Base-by-base conservation (phyloP, 768 basidiomycete genomes). In the Butyriboletus loyo region DNA sequence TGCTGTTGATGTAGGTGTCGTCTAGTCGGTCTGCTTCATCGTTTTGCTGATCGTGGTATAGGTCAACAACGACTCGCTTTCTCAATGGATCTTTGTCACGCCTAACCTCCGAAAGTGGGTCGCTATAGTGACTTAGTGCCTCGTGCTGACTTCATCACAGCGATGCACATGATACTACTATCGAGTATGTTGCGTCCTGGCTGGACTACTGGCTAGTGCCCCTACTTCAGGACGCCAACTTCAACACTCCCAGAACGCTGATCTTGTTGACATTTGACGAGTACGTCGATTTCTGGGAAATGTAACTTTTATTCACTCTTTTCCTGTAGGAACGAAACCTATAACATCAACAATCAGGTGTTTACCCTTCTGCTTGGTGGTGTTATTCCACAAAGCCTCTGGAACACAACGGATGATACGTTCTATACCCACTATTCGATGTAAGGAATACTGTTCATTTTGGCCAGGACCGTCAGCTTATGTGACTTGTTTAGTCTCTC, bases 241-340 rank as follows among this genome's bases (percentile, higher is more conserved):
- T 87, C 70, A 85, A 86, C 64, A 74, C 69, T 50, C 65, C 74
- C 43, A 67, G 63, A 21, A 85, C 85, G 1, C 69, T 87, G 46
- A 79, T 86, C 59, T 58, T 84, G 9, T 59, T 86, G 47, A 85
- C 82, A 0, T 86, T 86, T 49, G 85, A 87, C 49, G 84, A 86
- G 67, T 82, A 69, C 36, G 76, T 73, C 52, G 55, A 35, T 21
- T n/a, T 27, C 11, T 14, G 35, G 10, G 24, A 2, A 39, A 21
- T 14, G 15, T 15, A 50, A 21, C 15, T 22, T 37, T 30, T 30
- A 13, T 15, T 51, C n/a, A 48, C 35, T 7, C 13, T 30, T 13
- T 34, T 14, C n/a, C 22, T 27, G 3, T 21, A 68, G 66, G 37
- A 64, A 52, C 32, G 73, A 67, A 24, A 64, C 62, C 0, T 67